Evolutionary conservation across 352 stramenopile species (phyloP).

Genomic region (Phytophthora pluvialis): DNA sequence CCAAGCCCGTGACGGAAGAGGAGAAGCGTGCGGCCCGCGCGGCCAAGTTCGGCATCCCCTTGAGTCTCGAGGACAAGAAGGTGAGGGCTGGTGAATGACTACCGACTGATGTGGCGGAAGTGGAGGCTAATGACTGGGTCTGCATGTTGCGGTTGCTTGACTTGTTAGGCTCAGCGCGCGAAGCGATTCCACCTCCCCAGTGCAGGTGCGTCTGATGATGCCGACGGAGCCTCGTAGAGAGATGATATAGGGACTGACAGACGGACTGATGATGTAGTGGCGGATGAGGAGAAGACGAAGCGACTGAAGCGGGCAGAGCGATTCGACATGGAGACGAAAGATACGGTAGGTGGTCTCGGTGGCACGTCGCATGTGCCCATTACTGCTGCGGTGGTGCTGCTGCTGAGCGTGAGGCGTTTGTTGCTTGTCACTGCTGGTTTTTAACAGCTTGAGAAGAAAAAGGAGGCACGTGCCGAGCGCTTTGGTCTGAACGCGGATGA

Average conservation of each 20-base stretch:
- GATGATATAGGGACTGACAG: conserved; percentile 6
- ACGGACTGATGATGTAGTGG: conserved; percentile 21
- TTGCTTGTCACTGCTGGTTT: not conserved
- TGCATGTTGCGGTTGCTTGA: conserved; percentile 5
- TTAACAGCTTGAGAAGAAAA: conserved; percentile 82
- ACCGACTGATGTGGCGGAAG: not conserved
- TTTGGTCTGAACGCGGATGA: conserved; percentile 86
- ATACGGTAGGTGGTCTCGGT: conserved; percentile 50
- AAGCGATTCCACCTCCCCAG: conserved; percentile 80
- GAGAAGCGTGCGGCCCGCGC: conserved; percentile 82
- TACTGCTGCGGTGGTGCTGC: conserved; percentile 11
- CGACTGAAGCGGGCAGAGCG: conserved; percentile 79
- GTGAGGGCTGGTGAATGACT: conserved; percentile 26
- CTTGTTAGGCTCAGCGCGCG: conserved; percentile 60
- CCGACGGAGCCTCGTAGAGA: not conserved
- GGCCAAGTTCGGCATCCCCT: conserved; percentile 81
- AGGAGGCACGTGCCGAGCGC: conserved; percentile 74
- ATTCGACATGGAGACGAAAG: conserved; percentile 80
- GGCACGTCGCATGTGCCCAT: conserved; percentile 2
- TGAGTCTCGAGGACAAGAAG: conserved; percentile 81
- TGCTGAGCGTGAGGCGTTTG: conserved; percentile 11
- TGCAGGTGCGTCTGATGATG: conserved; percentile 32
- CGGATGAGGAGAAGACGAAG: conserved; percentile 63
- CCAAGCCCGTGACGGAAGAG: conserved; percentile 62
- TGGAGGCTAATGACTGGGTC: not conserved